Conservation (phyloP, 768 basidiomycete genomes). For the Mycena latifolia region DNA sequence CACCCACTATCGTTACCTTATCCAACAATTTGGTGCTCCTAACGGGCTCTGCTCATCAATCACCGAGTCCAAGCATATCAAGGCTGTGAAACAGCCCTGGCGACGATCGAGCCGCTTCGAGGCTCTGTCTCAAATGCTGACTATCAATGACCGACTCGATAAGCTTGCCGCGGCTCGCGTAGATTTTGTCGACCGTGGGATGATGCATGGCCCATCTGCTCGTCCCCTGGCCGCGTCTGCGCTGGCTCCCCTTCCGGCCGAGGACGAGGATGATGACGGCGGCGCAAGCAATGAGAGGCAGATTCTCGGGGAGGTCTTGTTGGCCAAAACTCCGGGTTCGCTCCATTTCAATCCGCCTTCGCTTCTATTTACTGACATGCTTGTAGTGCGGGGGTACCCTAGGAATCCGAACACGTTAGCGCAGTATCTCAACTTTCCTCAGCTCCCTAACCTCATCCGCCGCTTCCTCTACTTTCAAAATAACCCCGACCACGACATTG, state of each 20-base stretch:
- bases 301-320: too few relatives aligned
- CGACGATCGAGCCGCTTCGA: constrained; percentile 41
- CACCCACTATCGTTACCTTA: constrained; percentile 43
- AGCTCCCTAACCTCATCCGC: constrained; percentile 37
- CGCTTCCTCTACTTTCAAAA: constrained; percentile 44
- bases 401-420: constrained; percentile 21
- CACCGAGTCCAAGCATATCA: constrained; percentile 50
- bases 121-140: constrained; percentile 47
- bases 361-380: too few relatives aligned
- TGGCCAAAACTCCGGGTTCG: too few relatives aligned
- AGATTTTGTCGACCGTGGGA: constrained; percentile 35
- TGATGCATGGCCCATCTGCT: constrained; percentile 7
- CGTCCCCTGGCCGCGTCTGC: neutral
- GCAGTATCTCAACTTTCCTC: constrained; percentile 17
- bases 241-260: neutral
- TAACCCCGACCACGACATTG: constrained; percentile 29
- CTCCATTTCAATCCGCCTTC: too few relatives aligned
- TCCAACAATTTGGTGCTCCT: constrained; percentile 47
- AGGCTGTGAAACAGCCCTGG: constrained; percentile 51
- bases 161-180: constrained; percentile 39
- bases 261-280: constrained; percentile 18
- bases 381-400: constrained; percentile 24
- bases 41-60: constrained; percentile 37
- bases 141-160: constrained; percentile 45
- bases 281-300: too few relatives aligned